Evolutionary conservation across 2,329 filamentous ascomycete species (phyloP).

Genomic region (Penicillium sp.): DNA sequence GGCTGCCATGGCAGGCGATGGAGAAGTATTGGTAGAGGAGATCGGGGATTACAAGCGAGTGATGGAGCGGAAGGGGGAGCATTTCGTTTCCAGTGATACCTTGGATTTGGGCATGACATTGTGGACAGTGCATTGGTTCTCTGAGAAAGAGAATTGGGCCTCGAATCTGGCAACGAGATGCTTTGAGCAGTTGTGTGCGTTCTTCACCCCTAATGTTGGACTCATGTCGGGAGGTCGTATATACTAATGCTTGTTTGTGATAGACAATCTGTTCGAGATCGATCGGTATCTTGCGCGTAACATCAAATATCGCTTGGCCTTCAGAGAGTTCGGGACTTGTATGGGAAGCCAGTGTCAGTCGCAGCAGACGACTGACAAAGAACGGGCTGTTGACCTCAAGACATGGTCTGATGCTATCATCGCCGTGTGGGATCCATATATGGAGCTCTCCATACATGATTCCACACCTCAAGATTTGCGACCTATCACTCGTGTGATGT

Average conservation of each 20-base stretch:
- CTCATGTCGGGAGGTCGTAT: too few relatives aligned
- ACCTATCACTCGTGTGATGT: conserved; percentile 60
- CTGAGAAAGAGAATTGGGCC: conserved; percentile 51
- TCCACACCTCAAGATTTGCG: conserved; percentile 46
- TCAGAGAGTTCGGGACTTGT: conserved; percentile 57
- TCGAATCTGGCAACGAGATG: conserved; percentile 36
- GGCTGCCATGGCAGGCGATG: conserved; percentile 32
- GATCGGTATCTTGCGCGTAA: conserved; percentile 37
- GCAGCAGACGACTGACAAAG: conserved; percentile 35
- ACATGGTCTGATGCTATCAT: conserved; percentile 38
- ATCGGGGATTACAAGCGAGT: conserved; percentile 55
- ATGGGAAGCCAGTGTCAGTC: conserved; percentile 49
- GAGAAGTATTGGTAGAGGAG: conserved; percentile 46
- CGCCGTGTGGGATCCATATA: conserved; percentile 40
- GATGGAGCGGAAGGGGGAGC: conserved; percentile 46
- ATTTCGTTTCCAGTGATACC: conserved; percentile 50
- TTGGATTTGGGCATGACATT: conserved; percentile 62
- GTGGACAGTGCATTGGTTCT: conserved; percentile 57
- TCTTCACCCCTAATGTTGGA: not conserved
- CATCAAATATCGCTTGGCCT: conserved; percentile 47
- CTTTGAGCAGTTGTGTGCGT: conserved; percentile 39
- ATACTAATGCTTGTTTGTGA: conserved; percentile 3
- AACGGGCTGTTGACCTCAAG: conserved; percentile 31
- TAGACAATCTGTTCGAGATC: conserved; percentile 39
- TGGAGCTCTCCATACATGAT: conserved; percentile 35